These are phyloP conservation scores for Kwoniella botswanensis DNA, from an alignment of 768 basidiomycete genomes.

Conservation along the genomic window DNA sequence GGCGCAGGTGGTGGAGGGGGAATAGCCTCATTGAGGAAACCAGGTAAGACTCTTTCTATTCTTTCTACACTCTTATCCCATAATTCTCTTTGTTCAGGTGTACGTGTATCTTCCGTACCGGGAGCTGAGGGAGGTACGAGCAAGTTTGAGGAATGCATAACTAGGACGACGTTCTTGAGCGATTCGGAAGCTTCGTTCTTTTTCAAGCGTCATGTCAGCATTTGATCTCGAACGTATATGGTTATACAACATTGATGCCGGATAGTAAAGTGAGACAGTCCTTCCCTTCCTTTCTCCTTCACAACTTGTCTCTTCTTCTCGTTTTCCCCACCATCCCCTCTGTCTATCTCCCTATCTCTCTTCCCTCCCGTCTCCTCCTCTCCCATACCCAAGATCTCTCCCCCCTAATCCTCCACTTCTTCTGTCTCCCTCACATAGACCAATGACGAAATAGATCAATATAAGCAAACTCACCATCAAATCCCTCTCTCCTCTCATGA, in stretches of 20 bases:
- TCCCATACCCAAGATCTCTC: not conserved
- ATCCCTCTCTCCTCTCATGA: constrained; percentile 86
- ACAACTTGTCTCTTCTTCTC: not conserved
- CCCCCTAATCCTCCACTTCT: not conserved
- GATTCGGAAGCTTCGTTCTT: constrained; percentile 96
- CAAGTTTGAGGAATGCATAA: constrained; percentile 88
- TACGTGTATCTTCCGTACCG: constrained; percentile 27
- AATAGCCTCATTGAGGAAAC: constrained; percentile 67
- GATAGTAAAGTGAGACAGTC: too few relatives aligned
- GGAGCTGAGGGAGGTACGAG: constrained; percentile 68
- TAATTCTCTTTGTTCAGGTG: constrained; percentile 59
- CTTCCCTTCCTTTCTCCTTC: not conserved
- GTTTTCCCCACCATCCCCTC: not conserved
- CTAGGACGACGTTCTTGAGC: constrained; percentile 91
- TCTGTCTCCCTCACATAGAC: not conserved
- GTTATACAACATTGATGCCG: not conserved
- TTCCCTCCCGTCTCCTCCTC: not conserved
- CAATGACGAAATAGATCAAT: not conserved
- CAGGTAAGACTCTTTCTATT: constrained; percentile 88
- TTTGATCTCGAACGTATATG: not conserved
- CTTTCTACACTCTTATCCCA: constrained; percentile 86
- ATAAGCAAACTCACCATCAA: constrained; percentile 70
- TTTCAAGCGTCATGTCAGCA: not conserved
- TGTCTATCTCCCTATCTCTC: not conserved
- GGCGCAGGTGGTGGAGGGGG: constrained; percentile 11